Percentiles rank a stretch among this genome's conserved stretches.
phyloP scores from a whole-genome alignment of 495 filamentous ascomycete genomes.

The Lepraria neglecta region DNA sequence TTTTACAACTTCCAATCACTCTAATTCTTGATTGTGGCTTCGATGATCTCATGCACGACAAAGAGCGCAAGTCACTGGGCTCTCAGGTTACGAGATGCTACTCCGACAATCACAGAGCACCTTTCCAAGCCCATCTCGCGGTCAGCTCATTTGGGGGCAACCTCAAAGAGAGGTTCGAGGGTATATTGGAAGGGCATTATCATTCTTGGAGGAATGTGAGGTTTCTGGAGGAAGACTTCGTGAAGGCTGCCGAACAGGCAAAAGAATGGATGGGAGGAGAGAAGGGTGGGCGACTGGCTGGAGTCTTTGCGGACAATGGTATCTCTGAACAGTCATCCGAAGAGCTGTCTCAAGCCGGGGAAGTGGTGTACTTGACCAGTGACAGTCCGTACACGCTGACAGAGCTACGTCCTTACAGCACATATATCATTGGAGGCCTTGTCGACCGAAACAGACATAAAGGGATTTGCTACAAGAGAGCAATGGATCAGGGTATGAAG shows the following conservation, averaged over 20 bases:
- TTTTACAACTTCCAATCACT: constrained; percentile 60
- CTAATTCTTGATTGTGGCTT: constrained; percentile 89
- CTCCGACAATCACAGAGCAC: constrained; percentile 68
- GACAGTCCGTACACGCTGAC: constrained; percentile 78
- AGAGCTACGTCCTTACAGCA: constrained; percentile 72
- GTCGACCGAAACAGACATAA: constrained; percentile 96
- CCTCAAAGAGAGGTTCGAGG: constrained; percentile 75
- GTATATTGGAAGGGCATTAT: constrained; percentile 58
- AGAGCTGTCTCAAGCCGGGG: constrained; percentile 38
- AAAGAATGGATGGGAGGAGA: constrained; percentile 52
- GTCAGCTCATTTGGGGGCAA: constrained; percentile 70
- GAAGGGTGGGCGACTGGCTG: constrained; percentile 47
- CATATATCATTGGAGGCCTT: constrained; percentile 88
- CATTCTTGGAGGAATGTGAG: constrained; percentile 70
- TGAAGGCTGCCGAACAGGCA: constrained; percentile 53
- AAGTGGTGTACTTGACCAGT: constrained; percentile 79
- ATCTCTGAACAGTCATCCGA: constrained; percentile 33
- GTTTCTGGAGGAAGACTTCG: constrained; percentile 65
- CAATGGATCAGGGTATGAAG: constrained; percentile 63
- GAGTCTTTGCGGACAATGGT: constrained; percentile 43
- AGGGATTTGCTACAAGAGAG: constrained; percentile 81
- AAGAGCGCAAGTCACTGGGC: constrained; percentile 73
- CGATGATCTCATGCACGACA: constrained; percentile 77
- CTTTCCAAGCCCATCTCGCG: constrained; percentile 59
- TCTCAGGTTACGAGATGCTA: constrained; percentile 82